These are phyloP conservation scores for Arabidopsis arenosa DNA, from an alignment of 345 rosid species.

Conservation along the genomic window DNA sequence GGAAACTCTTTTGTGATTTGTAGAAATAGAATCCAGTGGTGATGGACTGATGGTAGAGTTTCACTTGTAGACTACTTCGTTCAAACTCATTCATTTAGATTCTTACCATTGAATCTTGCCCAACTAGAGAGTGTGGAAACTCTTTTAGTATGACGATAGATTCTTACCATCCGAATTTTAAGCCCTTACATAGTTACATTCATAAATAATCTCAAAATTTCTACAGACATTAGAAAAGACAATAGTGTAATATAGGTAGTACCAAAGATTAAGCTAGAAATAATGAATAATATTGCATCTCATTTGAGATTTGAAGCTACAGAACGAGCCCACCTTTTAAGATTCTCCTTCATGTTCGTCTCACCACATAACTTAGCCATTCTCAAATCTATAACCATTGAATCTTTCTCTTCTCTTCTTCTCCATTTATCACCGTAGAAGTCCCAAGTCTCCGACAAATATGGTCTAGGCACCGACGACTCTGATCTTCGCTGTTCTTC, in stretches of 20 bases:
- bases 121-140: too few relatives aligned
- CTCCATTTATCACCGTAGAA: constrained; percentile 40
- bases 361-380: constrained; percentile 57
- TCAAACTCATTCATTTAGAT: background rate
- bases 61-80: background rate
- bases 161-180: too few relatives aligned
- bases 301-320: constrained; percentile 72
- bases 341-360: constrained; percentile 63
- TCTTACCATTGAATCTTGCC: too few relatives aligned
- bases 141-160: too few relatives aligned
- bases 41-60: background rate
- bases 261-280: background rate
- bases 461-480: constrained; percentile 59
- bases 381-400: constrained; percentile 64
- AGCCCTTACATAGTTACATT: background rate
- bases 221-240: background rate
- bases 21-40: background rate
- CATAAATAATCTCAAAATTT: background rate
- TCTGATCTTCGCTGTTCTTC: constrained; percentile 37
- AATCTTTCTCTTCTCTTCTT: constrained; percentile 43
- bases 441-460: constrained; percentile 86
- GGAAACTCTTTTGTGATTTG: background rate
- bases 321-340: constrained; percentile 78
- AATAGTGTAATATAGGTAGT: background rate
- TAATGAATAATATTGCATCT: background rate